Base-by-base conservation (phyloP, 305 asterid species). In the Fraxinus xanthoxyloides region DNA sequence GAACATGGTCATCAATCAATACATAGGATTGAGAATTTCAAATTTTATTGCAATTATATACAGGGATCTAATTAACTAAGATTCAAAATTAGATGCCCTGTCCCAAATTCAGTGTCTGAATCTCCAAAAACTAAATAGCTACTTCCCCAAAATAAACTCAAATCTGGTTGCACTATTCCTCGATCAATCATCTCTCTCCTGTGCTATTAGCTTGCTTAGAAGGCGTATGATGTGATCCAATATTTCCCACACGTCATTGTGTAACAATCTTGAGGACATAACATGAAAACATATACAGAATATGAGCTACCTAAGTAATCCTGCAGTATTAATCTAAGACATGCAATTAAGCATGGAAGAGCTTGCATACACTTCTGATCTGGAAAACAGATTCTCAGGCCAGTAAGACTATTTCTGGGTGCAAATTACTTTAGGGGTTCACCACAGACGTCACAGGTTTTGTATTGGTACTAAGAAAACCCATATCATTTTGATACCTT, bases 1-100 rank as follows among this genome's bases (percentile, higher is more conserved):
- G 35, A 46, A 17, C 19, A 51, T 21, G 73, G 65, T 72, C 84
- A 81, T 34, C 24, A 76, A 28, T 15, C 24, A 54, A 79, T 81
- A 79, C 75, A 84, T 36, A 48, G 61, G 28, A 79, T 70, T 51
- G 79, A 56, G 69, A 74, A 24, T 34, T 63, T 36, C 79, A 48
- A 8, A 38, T 78, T 51, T 75, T 23, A 59, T 38, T 72, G 82
- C 65, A 85, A 80, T 81, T 61, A 48, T 63, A 70, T 70, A 70
- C 26, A 30, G 13, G 46, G 76, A 32, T 32, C 21, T 36, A 70
- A 36, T 17, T 70, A 7, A 70, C 76, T 31, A 10, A 31, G 76
- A 70, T 70, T 70, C 7, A 2, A 70, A 70, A 70, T 30, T 32
- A 15, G 46, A 70, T 70, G 38, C 75, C 76, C 24, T 17, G 43